Evolutionary conservation across 345 rosid species (phyloP), one percentile per base, ranked within the genome.

Genomic region (Rhizophora apiculata): DNA sequence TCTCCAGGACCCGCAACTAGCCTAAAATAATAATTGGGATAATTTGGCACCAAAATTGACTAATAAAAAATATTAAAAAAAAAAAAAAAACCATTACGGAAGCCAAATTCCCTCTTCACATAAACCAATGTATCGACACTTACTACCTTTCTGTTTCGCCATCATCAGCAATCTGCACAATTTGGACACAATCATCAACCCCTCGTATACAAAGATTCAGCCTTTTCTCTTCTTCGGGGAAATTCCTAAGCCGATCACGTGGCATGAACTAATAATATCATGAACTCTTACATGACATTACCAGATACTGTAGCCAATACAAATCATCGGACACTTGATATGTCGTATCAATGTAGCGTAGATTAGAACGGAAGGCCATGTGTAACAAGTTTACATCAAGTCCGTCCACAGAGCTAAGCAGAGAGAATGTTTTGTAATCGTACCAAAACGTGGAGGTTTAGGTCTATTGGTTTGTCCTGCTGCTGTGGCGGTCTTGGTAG

Each of bases 21-120:
- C 72, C 86, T 67, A 69, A 92, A 90, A 65, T 86, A 90, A 65
- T 86, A 86, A 65, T 86, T 85, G 0, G 96, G 84, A 68, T 90
- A 86, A 49, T 81, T 88, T 3, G 79, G 84, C 70, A 95, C 85
- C 76, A 92, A 77, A 77, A 30, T 72, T 81, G 43, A 79, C 85
- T 76, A 87, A 1, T 6, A 34, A 6, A 7, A 6, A 6, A 7
- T n/a, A n/a, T n/a, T n/a, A n/a, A n/a, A n/a, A n/a, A n/a, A n/a
- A n/a, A 6, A 34, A 34, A 6, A 55, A 79, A 92, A 88, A 81
- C 87, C 89, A 70, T 80, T 82, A 0, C 96, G 96, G 19, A 95
- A 92, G 13, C 96, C 97, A n/a, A 92, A 88, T 58, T 92, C 97
- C 71, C 96, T 82, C 82, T 88, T 95, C 48, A 86, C 96, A 36